Evolutionary conservation across 805 yeast species (phyloP).

Genomic region (Kockiozyma suomiensis): DNA sequence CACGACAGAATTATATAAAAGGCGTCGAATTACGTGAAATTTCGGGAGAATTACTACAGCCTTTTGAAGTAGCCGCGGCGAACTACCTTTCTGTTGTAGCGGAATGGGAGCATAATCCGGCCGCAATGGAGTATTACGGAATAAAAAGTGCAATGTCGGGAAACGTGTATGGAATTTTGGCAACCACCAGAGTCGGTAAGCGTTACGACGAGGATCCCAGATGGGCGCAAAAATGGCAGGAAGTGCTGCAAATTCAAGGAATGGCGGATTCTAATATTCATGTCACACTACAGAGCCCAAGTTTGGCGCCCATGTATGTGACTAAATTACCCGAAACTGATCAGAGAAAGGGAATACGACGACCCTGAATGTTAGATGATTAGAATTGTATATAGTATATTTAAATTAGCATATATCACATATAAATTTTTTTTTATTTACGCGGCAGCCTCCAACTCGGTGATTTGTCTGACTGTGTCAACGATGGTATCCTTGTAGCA

Average conservation of each 20-base stretch:
- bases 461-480: conserved; percentile 47
- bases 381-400: not conserved
- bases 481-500: not conserved
- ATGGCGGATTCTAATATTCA: not conserved
- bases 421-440: not conserved
- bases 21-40: conserved; percentile 11
- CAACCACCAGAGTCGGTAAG: conserved; percentile 3
- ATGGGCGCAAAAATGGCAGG: conserved; percentile 18
- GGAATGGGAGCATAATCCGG: conserved; percentile 17
- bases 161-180: conserved; percentile 6
- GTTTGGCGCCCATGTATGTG: conserved; percentile 6
- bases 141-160: conserved; percentile 21
- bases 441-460: conserved; percentile 37
- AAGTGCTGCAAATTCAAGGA: conserved; percentile 6
- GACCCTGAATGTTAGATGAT: too few relatives aligned
- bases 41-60: conserved; percentile 17
- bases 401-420: not conserved
- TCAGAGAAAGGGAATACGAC: too few relatives aligned
- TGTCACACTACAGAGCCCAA: conserved; percentile 19
- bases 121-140: conserved; percentile 22
- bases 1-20: conserved; percentile 11
- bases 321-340: not conserved
- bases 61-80: conserved; percentile 16
- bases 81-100: conserved; percentile 24
- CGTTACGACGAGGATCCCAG: conserved; percentile 11